phyloP scores from a whole-genome alignment of 164 flowering plant species.

The Vitis riparia region DNA sequence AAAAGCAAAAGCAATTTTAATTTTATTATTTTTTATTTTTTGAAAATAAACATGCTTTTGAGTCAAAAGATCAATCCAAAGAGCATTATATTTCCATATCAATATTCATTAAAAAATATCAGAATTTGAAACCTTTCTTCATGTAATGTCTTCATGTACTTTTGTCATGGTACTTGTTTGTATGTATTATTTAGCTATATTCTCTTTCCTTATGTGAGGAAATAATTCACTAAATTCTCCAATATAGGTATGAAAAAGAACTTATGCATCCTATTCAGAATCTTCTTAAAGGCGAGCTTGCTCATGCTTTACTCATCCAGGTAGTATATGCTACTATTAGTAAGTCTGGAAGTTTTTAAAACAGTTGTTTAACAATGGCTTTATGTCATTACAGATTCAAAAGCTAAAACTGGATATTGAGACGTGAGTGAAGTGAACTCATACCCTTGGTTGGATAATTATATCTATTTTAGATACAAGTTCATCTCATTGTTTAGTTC shows the following conservation, averaged over 20 bases:
- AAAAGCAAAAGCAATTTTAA: no score
- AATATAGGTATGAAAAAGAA: conserved; percentile 86
- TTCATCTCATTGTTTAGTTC: conserved; percentile 4
- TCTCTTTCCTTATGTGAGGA: neutral
- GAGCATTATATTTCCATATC: no score
- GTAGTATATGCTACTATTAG: conserved; percentile 32
- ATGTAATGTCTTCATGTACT: no score
- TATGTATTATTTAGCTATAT: neutral
- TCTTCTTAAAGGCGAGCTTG: conserved; percentile 90
- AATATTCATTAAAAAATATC: no score
- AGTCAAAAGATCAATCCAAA: no score
- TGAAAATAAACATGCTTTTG: no score
- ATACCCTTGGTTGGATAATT: neutral
- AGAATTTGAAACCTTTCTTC: no score
- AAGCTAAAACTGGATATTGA: conserved; percentile 96
- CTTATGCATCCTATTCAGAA: conserved; percentile 85
- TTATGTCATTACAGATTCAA: conserved; percentile 70
- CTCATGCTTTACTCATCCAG: conserved; percentile 91
- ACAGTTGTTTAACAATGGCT: conserved; percentile 9
- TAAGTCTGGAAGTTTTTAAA: neutral
- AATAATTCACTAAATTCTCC: neutral
- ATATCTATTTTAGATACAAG: neutral
- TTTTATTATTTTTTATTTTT: no score
- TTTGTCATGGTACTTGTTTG: neutral
- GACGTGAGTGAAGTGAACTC: conserved; percentile 56